phyloP scores from a whole-genome alignment of 2,329 filamentous ascomycete species.

The Ampelomyces quisqualis region DNA sequence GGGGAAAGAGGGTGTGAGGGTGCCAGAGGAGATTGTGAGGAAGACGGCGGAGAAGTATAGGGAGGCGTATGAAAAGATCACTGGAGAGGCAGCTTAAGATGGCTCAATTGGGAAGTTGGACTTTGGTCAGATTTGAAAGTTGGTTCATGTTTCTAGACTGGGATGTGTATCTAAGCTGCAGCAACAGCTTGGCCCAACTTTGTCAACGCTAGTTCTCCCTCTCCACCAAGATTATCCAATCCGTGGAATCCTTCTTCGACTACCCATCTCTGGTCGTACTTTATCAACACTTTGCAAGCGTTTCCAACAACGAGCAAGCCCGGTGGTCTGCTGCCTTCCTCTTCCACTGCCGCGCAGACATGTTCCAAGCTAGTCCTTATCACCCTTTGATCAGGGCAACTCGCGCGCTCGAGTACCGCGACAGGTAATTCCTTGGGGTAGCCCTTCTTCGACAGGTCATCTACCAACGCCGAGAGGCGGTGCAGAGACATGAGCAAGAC shows the following conservation, averaged over 20 bases:
- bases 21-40: slow-evolving; percentile 69
- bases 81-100: slow-evolving; percentile 44
- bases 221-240: slow-evolving; percentile 54
- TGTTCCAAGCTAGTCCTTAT: slow-evolving; percentile 81
- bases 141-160: not conserved
- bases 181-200: slow-evolving; percentile 16
- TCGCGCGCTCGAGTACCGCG: slow-evolving; percentile 89
- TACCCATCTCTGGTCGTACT: slow-evolving; percentile 66
- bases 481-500: slow-evolving; percentile 96
- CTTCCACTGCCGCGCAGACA: slow-evolving; percentile 80
- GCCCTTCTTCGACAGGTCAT: slow-evolving; percentile 57
- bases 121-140: not conserved
- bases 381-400: slow-evolving; percentile 89
- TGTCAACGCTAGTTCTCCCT: slow-evolving; percentile 26
- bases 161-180: not conserved
- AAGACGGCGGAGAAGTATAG: slow-evolving; percentile 71
- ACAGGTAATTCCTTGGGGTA: slow-evolving; percentile 84
- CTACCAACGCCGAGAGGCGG: slow-evolving; percentile 71
- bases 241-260: slow-evolving; percentile 86
- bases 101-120: too few species aligned
- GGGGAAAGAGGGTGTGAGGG: slow-evolving; percentile 69
- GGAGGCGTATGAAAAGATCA: slow-evolving; percentile 72
- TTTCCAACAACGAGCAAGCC: slow-evolving; percentile 82
- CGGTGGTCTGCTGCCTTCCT: slow-evolving; percentile 84
- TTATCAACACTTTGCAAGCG: slow-evolving; percentile 76